Evolutionary conservation across 176 grass and related monocot genomes (phyloP).

Genomic region (Paspalum notatum): DNA sequence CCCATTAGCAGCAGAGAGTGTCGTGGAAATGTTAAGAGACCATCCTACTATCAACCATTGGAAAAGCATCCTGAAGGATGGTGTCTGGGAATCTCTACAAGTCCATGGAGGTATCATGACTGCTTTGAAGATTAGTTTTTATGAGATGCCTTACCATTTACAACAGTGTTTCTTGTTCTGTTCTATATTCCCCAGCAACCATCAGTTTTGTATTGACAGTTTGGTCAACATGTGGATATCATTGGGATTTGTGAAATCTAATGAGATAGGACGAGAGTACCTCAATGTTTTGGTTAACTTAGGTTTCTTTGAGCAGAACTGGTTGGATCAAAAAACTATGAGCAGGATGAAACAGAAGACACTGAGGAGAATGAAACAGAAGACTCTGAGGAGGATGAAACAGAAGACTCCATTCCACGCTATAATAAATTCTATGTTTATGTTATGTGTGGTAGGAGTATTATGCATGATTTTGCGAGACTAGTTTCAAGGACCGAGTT

Average conservation of each 20-base stretch:
- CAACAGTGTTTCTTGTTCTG: neutral
- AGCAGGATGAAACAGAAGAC: too few species aligned
- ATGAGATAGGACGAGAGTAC: constrained; percentile 36
- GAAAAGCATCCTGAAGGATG: neutral
- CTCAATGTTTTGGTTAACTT: constrained; percentile 31
- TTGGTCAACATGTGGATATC: constrained; percentile 55
- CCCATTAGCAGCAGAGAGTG: constrained; percentile 44
- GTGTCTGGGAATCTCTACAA: constrained; percentile 27
- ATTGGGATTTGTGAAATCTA: constrained; percentile 44
- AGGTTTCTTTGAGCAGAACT: constrained; percentile 24
- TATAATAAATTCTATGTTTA: neutral
- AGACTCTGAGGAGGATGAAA: too few species aligned
- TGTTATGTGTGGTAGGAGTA: constrained; percentile 15
- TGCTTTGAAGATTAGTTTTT: constrained; percentile 32
- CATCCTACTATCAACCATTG: neutral
- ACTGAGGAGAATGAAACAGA: too few species aligned
- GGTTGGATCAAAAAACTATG: too few species aligned
- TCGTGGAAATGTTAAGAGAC: neutral
- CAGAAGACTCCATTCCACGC: neutral
- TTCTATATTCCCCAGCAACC: neutral
- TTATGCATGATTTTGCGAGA: constrained; percentile 48
- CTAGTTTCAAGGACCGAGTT: neutral
- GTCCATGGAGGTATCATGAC: constrained; percentile 18
- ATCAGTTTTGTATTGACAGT: neutral
- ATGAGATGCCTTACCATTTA: neutral